These are phyloP conservation scores for Pelargonium myrrhifolium DNA, from an alignment of 441 rosid species.

Conservation along the genomic window DNA sequence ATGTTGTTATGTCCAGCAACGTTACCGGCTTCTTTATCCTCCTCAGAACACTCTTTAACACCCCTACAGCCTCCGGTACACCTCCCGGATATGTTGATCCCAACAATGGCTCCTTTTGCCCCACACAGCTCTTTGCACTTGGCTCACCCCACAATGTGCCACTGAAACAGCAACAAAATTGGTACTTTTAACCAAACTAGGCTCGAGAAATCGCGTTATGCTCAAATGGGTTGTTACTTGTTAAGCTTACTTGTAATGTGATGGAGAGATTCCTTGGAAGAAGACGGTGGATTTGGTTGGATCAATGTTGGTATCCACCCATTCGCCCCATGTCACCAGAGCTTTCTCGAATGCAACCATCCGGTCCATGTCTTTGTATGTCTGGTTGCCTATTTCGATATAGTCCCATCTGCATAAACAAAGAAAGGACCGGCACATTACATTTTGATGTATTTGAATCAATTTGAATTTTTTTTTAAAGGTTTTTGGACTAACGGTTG, in stretches of 20 bases:
- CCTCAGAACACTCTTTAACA: conserved; percentile 44
- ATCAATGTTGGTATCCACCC: conserved; percentile 65
- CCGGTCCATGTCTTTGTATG: conserved; percentile 68
- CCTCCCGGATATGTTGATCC: conserved; percentile 71
- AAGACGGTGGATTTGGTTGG: conserved; percentile 53
- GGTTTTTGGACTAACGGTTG: too few relatives aligned
- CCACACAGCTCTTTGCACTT: conserved; percentile 47
- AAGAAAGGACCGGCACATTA: too few relatives aligned
- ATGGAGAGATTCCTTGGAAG: conserved; percentile 84
- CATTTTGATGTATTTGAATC: too few relatives aligned
- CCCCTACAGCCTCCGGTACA: conserved; percentile 52
- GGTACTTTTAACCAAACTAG: too few relatives aligned
- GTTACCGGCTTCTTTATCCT: conserved; percentile 49
- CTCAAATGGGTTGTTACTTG: too few relatives aligned
- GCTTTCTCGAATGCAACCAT: conserved; percentile 62
- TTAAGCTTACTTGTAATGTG: conserved; percentile 88
- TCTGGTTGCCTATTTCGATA: conserved; percentile 39
- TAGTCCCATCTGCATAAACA: conserved; percentile 96
- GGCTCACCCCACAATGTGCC: conserved; percentile 70
- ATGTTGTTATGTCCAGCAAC: conserved; percentile 59
- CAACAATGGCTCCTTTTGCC: conserved; percentile 49
- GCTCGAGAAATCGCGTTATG: too few relatives aligned
- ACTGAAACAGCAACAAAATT: too few relatives aligned
- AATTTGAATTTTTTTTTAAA: too few relatives aligned
- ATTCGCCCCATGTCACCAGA: conserved; percentile 61